Percentiles rank a stretch among this genome's conserved stretches.
These are phyloP conservation scores for Dothiorella sarmentorum DNA, from an alignment of 2,329 filamentous ascomycete species.

Conservation along the genomic window DNA sequence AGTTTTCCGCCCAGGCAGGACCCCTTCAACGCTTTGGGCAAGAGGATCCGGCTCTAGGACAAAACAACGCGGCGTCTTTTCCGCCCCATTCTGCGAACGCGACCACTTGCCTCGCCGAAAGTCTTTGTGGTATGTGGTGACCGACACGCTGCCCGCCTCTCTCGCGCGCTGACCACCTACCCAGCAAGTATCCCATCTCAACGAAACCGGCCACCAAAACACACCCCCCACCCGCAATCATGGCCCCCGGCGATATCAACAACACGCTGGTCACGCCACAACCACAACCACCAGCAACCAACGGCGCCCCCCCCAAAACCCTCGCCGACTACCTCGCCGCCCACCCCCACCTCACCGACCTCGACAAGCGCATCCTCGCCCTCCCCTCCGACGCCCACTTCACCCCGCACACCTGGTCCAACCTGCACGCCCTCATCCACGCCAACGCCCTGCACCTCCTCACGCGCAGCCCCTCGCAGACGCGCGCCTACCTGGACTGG, in stretches of 20 bases:
- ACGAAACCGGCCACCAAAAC: too few relatives aligned
- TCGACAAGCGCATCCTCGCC: constrained; percentile 31
- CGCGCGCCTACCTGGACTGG: constrained; percentile 60
- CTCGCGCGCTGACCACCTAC: neutral
- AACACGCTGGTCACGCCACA: constrained; percentile 2
- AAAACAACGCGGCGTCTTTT: neutral
- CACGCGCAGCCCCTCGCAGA: constrained; percentile 57
- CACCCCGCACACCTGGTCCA: constrained; percentile 34
- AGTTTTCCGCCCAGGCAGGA: constrained; percentile 1
- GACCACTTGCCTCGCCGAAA: too few relatives aligned
- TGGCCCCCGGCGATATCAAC: constrained; percentile 5
- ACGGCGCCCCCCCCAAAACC: neutral
- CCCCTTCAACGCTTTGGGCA: constrained; percentile 14
- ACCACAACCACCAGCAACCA: neutral
- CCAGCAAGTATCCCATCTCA: neutral
- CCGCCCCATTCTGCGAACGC: too few relatives aligned
- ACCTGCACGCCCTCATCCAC: constrained; percentile 34
- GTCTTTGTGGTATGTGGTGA: too few relatives aligned
- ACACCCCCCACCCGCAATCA: constrained; percentile 5
- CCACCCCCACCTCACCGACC: constrained; percentile 32
- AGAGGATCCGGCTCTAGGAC: neutral
- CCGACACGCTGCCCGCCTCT: neutral
- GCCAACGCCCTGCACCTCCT: constrained; percentile 54
- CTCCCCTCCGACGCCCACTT: constrained; percentile 22
- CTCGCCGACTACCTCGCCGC: constrained; percentile 24